These are phyloP conservation scores for Cordia subcordata DNA, from an alignment of 257 asterid genomes.

Conservation along the genomic window DNA sequence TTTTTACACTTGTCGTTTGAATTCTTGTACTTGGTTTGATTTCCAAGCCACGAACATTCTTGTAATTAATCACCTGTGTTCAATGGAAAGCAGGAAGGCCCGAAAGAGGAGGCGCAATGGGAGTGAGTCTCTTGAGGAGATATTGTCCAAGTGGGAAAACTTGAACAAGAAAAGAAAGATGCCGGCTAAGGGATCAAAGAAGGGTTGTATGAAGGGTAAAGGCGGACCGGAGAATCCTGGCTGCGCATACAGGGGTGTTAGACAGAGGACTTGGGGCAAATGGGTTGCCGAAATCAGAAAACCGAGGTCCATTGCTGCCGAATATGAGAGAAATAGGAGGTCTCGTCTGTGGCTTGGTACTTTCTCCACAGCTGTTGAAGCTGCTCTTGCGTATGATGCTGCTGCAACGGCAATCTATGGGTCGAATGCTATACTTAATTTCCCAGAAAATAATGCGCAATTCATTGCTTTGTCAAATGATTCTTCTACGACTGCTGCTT, in stretches of 20 bases:
- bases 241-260: constrained; percentile 33
- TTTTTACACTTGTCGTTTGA: not conserved
- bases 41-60: not conserved
- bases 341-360: constrained; percentile 37
- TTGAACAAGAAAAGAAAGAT: constrained; percentile 20
- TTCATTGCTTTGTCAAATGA: too few species aligned
- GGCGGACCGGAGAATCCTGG: constrained; percentile 24
- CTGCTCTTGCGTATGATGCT: constrained; percentile 34
- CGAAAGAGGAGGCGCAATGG: constrained; percentile 14
- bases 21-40: not conserved
- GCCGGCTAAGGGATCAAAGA: constrained; percentile 31
- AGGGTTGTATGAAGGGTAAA: constrained; percentile 40
- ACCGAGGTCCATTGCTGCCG: constrained; percentile 8
- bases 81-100: constrained; percentile 19
- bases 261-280: constrained; percentile 42
- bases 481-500: constrained; percentile 4
- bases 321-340: constrained; percentile 15
- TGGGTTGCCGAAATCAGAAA: constrained; percentile 43
- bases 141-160: constrained; percentile 29
- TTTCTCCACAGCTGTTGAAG: constrained; percentile 24
- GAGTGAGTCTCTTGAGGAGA: constrained; percentile 14
- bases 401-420: constrained; percentile 41
- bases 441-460: constrained; percentile 10
- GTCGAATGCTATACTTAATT: constrained; percentile 25
- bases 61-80: not conserved